Conservation (phyloP, 2,329 filamentous ascomycete species). For the Fusarium staphyleae region DNA sequence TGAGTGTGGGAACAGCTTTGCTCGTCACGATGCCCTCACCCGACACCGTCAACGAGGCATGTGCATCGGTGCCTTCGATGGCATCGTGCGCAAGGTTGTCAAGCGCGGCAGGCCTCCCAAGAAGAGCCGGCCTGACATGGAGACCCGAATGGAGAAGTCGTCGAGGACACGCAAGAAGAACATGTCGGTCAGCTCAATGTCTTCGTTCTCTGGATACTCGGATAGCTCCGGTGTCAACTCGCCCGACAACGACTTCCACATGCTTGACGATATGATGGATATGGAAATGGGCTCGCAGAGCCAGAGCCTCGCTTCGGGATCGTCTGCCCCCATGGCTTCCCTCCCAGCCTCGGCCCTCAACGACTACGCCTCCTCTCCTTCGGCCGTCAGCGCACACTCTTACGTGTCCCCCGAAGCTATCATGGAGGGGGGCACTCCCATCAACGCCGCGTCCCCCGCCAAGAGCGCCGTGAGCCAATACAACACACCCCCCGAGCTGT, state of each 20-base stretch:
- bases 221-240: constrained; percentile 64
- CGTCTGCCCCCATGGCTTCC: constrained; percentile 55
- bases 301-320: constrained; percentile 48
- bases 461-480: constrained; percentile 61
- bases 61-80: constrained; percentile 94
- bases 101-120: constrained; percentile 67
- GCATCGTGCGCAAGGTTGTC: constrained; percentile 66
- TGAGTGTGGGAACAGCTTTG: constrained; percentile 92
- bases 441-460: constrained; percentile 55
- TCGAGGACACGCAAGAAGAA: constrained; percentile 63
- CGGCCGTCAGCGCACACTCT: constrained; percentile 46
- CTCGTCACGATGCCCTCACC: constrained; percentile 92
- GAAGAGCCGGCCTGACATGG: constrained; percentile 66
- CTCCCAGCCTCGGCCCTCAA: constrained; percentile 45
- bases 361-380: constrained; percentile 51
- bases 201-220: constrained; percentile 63
- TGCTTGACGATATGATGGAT: constrained; percentile 59
- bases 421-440: constrained; percentile 46
- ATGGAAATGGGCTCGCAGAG: constrained; percentile 45
- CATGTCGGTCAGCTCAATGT: constrained; percentile 55
- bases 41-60: constrained; percentile 94
- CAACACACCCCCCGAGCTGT: constrained; percentile 66
- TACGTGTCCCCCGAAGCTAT: constrained; percentile 59
- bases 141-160: constrained; percentile 65
- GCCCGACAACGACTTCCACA: constrained; percentile 56